Evolutionary conservation across 2,329 filamentous ascomycete species (phyloP).

Genomic region (Fusarium paranaense): DNA sequence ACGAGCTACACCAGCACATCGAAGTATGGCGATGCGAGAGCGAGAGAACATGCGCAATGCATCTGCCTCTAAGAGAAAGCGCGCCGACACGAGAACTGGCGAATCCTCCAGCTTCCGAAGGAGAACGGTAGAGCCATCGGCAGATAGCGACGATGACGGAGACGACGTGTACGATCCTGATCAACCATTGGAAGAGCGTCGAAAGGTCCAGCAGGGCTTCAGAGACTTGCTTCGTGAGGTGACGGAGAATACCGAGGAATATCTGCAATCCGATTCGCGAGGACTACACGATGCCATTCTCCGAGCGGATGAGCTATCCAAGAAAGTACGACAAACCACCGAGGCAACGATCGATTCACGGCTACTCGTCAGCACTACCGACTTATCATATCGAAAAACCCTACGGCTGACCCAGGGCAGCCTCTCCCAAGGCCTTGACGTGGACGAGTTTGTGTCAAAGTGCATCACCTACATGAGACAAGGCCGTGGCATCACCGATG

Average conservation of each 20-base stretch:
- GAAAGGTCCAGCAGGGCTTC: constrained; percentile 75
- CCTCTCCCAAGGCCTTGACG: constrained; percentile 79
- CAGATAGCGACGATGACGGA: constrained; percentile 34
- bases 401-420: constrained; percentile 80
- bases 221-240: constrained; percentile 72
- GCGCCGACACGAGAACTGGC: constrained; percentile 40
- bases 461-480: constrained; percentile 88
- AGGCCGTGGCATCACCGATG: constrained; percentile 66
- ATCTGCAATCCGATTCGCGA: constrained; percentile 72
- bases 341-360: constrained; percentile 92
- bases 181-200: constrained; percentile 79
- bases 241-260: constrained; percentile 79
- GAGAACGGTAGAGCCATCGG: constrained; percentile 40
- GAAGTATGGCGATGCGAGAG: constrained; percentile 43
- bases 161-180: constrained; percentile 80
- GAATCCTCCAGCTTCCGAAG: constrained; percentile 39
- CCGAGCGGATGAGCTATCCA: constrained; percentile 73
- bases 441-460: constrained; percentile 92
- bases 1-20: constrained; percentile 32
- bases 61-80: constrained; percentile 50
- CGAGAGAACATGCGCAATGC: constrained; percentile 32
- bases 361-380: constrained; percentile 83
- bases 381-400: constrained; percentile 83
- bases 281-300: constrained; percentile 75
- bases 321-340: constrained; percentile 83